Conservation (phyloP, 164 flowering plant genomes). For the Piper betle region DNA sequence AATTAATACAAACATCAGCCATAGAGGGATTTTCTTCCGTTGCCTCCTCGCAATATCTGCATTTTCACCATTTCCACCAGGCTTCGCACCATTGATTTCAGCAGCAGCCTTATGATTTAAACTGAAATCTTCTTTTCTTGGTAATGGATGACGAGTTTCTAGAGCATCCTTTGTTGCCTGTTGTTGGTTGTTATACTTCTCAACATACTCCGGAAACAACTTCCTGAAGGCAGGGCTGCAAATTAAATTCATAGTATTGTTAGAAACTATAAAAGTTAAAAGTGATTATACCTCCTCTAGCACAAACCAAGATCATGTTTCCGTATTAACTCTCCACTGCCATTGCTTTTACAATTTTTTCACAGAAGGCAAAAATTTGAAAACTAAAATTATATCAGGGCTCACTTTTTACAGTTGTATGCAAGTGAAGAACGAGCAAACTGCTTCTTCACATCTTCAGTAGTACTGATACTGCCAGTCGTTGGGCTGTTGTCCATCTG, state of each 20-base stretch:
- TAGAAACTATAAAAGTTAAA: not conserved
- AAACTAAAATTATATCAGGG: not conserved
- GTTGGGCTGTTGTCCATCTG: conserved; percentile 98
- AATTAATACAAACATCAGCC: conserved; percentile 61
- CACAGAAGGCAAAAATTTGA: not conserved
- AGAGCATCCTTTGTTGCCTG: conserved; percentile 29
- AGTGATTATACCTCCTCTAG: not conserved
- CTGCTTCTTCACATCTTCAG: conserved; percentile 66
- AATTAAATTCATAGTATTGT: not conserved
- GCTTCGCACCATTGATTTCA: conserved; percentile 13
- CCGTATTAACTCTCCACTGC: not conserved
- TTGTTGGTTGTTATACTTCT: conserved; percentile 64
- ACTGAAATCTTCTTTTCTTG: conserved; percentile 19
- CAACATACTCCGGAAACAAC: conserved; percentile 88
- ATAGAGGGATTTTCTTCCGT: conserved; percentile 42
- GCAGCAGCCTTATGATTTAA: not conserved
- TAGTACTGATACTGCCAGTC: conserved; percentile 84
- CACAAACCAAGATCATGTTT: not conserved
- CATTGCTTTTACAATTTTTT: not conserved
- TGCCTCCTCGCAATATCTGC: conserved; percentile 26
- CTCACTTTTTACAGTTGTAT: conserved; percentile 86
- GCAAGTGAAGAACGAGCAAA: conserved; percentile 83
- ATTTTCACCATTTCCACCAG: conserved; percentile 19
- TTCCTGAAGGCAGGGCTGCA: conserved; percentile 65
- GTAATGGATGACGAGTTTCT: conserved; percentile 20